Percentiles rank a stretch among this genome's conserved stretches.
Conservation (phyloP, 768 basidiomycete species). For the Cubamyces lactineus region DNA sequence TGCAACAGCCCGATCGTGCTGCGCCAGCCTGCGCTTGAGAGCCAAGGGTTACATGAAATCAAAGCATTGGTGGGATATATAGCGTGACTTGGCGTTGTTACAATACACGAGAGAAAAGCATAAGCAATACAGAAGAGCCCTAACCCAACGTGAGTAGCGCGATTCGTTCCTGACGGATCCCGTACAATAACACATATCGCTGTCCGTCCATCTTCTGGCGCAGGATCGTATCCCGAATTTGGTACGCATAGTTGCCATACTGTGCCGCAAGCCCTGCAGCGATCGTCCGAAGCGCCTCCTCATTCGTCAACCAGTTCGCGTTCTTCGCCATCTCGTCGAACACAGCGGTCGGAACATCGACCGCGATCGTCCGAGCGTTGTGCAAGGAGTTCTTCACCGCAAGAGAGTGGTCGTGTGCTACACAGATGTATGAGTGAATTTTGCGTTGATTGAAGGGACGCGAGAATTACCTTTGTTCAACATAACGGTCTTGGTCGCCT, state of each 20-base stretch:
- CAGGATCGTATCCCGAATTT: slow-evolving; percentile 66
- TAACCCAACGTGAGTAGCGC: slow-evolving; percentile 16
- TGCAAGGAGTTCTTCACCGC: slow-evolving; percentile 59
- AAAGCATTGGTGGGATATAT: not conserved
- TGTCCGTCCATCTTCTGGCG: slow-evolving; percentile 68
- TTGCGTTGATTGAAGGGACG: not conserved
- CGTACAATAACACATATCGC: slow-evolving; percentile 23
- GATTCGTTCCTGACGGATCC: slow-evolving; percentile 24
- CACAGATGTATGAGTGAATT: not conserved
- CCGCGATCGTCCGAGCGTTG: slow-evolving; percentile 68
- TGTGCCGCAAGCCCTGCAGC: slow-evolving; percentile 56
- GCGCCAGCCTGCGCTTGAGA: too few relatives aligned
- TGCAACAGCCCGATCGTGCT: too few relatives aligned
- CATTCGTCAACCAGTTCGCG: slow-evolving; percentile 70
- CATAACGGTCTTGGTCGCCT: slow-evolving; percentile 69
- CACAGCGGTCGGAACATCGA: slow-evolving; percentile 62
- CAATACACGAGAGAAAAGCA: not conserved
- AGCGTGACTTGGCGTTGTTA: not conserved
- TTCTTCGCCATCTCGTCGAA: slow-evolving; percentile 67
- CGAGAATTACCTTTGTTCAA: slow-evolving; percentile 60
- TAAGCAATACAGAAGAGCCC: slow-evolving; percentile 4
- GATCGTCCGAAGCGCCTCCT: slow-evolving; percentile 73
- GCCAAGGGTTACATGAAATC: too few relatives aligned
- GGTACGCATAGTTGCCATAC: slow-evolving; percentile 63
- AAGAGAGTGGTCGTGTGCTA: slow-evolving; percentile 66